phyloP scores from a whole-genome alignment of 1,284 basidiomycete genomes.

The Quambalaria eucalypti region DNA sequence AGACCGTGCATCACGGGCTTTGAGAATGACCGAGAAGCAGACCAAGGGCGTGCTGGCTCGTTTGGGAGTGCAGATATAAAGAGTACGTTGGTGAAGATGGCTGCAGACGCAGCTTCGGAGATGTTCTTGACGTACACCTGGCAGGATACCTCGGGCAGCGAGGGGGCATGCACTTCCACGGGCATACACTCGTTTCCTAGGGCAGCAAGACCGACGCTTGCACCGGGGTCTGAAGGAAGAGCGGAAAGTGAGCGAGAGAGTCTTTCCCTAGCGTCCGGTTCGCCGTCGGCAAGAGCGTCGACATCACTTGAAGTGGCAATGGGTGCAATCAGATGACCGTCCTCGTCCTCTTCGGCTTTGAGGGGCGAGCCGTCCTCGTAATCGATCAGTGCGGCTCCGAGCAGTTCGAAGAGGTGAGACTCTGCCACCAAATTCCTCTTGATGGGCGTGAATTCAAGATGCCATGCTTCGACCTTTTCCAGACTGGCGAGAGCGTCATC shows the following conservation, averaged over 20 bases:
- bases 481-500: neutral
- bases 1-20: constrained; percentile 48
- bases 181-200: constrained; percentile 37
- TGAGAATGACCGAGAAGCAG: constrained; percentile 49
- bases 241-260: neutral
- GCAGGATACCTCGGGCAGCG: constrained; percentile 16
- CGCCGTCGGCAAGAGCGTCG: neutral
- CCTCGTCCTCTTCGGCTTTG: constrained; percentile 7
- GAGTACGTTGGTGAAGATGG: constrained; percentile 35
- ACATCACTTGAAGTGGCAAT: neutral
- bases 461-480: constrained; percentile 41
- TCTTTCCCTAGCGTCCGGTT: neutral
- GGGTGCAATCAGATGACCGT: neutral
- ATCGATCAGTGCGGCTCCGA: constrained; percentile 25
- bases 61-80: constrained; percentile 21
- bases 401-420: constrained; percentile 7
- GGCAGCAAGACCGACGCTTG: constrained; percentile 16
- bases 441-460: constrained; percentile 40
- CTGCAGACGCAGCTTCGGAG: constrained; percentile 35
- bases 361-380: constrained; percentile 21
- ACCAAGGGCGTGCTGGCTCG: constrained; percentile 34
- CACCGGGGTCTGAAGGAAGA: neutral
- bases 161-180: constrained; percentile 20
- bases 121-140: constrained; percentile 36
- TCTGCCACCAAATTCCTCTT: constrained; percentile 30